These are phyloP conservation scores for Pestalotiopsis sp. DNA, from an alignment of 2,329 filamentous ascomycete genomes.

Conservation along the genomic window DNA sequence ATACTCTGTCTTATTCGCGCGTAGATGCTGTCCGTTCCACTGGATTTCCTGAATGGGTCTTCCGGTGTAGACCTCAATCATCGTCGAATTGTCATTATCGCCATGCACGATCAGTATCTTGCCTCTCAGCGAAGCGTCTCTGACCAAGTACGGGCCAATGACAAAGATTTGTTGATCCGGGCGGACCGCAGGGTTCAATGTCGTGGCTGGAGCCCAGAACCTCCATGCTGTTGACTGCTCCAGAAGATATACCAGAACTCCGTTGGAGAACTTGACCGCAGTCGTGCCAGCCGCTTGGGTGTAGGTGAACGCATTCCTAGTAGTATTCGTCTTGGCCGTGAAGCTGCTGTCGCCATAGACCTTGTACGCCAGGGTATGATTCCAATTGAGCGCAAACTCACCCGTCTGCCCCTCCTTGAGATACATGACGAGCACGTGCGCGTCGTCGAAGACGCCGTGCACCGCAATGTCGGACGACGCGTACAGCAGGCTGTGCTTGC, in stretches of 20 bases:
- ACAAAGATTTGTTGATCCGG: conserved; percentile 56
- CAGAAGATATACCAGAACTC: conserved; percentile 53
- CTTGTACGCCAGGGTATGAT: conserved; percentile 38
- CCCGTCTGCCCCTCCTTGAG: conserved; percentile 50
- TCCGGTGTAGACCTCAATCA: conserved; percentile 65
- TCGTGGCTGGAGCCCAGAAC: conserved; percentile 55
- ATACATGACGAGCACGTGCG: conserved; percentile 51
- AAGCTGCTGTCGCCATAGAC: conserved; percentile 43
- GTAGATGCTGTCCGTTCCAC: conserved; percentile 58
- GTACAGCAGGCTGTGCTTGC: conserved; percentile 50
- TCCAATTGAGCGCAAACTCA: conserved; percentile 50
- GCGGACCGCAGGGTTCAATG: conserved; percentile 43
- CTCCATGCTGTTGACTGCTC: conserved; percentile 57
- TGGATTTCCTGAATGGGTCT: conserved; percentile 51
- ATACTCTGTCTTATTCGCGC: conserved; percentile 40
- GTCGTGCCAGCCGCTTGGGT: conserved; percentile 49
- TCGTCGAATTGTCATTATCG: conserved; percentile 64
- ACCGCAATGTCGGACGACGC: conserved; percentile 53
- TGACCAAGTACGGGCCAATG: conserved; percentile 59
- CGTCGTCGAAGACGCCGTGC: conserved; percentile 44
- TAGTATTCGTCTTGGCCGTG: conserved; percentile 26
- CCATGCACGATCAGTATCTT: conserved; percentile 58
- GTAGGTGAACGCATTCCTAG: conserved; percentile 43
- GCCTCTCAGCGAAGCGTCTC: conserved; percentile 53
- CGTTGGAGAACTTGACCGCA: conserved; percentile 50